Evolutionary conservation across 805 yeast genomes (phyloP), one percentile per base, ranked within the genome.

Genomic region (Peterozyma toletana): DNA sequence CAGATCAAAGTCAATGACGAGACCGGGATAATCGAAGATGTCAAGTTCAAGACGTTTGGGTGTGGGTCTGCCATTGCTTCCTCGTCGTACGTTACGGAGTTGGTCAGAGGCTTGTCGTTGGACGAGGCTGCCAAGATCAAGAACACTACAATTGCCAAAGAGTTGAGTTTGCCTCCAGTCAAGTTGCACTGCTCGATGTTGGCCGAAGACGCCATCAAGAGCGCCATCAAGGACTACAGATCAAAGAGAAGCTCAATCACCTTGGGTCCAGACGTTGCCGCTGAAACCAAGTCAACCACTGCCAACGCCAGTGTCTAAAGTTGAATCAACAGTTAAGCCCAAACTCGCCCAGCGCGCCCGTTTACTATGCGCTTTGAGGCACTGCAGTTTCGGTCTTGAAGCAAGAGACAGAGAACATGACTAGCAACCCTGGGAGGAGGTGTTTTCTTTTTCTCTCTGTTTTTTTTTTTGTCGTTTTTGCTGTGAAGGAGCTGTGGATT

Each of bases 1-100:
- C 98, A 93, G 64, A 93, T 93, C 58, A 80, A 90, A 62, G 99
- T 93, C 9, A 83, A 83, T 51, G 97, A 90, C 56, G 81, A 75
- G 45, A 80, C 95, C 18, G 99, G 99, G 1, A 73, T 86, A 43
- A 93, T 93, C 54, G 80, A 86, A 63, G 96, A 93, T 62, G 99
- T 91, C 50, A 91, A 89, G 65, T 93, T 93, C 69, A 93, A 93
- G 77, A 93, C 99, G 3, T 93, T 93, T 68, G 99, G 99, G n/a
- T 93, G 99, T 63, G 99, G 99, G 38, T 81, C 93, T 2, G 99
- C 99, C 42, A 93, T 93, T 62, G 99, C 99, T 1, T 86, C 96
- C 2, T 85, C 95, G 9, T 86, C 96, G 1, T 93, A 85, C 62
- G 93, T 93, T 58, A 93, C 99, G 3, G 97, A 90, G 60, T 75